phyloP scores from a whole-genome alignment of 2,329 filamentous ascomycete genomes.

The Macroventuria anomochaeta region DNA sequence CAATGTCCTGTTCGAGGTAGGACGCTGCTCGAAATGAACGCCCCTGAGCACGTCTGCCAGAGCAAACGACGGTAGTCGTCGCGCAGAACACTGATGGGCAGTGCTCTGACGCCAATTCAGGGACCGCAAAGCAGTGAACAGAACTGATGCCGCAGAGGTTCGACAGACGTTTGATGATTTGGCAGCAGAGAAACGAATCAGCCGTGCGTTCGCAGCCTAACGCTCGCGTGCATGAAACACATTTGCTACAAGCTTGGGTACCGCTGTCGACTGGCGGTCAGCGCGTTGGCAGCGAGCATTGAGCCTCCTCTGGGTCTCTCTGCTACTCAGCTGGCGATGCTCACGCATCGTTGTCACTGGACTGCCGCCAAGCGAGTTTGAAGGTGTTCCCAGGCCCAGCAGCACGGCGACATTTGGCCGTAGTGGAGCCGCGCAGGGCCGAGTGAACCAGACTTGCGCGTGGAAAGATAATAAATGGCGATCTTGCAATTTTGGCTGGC shows the following conservation, averaged over 20 bases:
- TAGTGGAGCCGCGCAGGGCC: constrained; percentile 29
- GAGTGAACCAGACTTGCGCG: constrained; percentile 14
- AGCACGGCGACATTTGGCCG: constrained; percentile 33
- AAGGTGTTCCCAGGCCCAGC: constrained; percentile 20
- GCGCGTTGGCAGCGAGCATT: constrained; percentile 1
- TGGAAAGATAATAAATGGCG: not conserved
- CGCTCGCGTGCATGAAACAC: constrained; percentile 43
- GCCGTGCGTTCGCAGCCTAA: constrained; percentile 26
- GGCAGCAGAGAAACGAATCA: constrained; percentile 33
- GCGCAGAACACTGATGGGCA: constrained; percentile 8
- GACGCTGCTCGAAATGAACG: constrained; percentile 28
- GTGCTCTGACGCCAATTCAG: not conserved
- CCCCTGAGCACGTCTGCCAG: constrained; percentile 30
- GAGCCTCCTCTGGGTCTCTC: not conserved
- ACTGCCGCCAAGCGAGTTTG: constrained; percentile 23
- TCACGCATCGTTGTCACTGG: constrained; percentile 1
- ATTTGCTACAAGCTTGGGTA: constrained; percentile 36
- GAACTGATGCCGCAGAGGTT: constrained; percentile 34
- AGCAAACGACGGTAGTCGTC: constrained; percentile 4
- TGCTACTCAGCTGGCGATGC: constrained; percentile 5
- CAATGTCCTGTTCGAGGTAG: constrained; percentile 36
- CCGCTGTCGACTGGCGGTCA: constrained; percentile 9
- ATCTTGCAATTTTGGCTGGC: not conserved
- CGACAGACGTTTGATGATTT: constrained; percentile 46
- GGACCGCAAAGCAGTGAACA: not conserved